Evolutionary conservation across 768 basidiomycete species (phyloP), one percentile per base, ranked within the genome.

Genomic region (Naganishia randhawae): DNA sequence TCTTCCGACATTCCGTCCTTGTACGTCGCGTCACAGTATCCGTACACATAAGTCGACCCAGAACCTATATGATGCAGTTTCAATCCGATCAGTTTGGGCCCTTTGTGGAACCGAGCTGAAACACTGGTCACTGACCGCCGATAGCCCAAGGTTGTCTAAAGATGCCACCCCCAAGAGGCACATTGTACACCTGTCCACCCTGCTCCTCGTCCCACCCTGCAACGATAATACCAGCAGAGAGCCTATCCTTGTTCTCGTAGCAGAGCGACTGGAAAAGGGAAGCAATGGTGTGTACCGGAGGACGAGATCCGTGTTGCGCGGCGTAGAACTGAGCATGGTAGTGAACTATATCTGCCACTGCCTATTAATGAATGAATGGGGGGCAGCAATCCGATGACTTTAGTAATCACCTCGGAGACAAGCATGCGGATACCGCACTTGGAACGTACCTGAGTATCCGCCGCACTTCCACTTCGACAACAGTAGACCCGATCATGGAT

Each of bases 131-230:
- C 86, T 48, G 75, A 90, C 92, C 93, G 80, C 94, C 96, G 71
- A 99, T 98, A 54, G 95, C 92, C 96, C 96, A 99, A 8, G 95
- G 94, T 73, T 95, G 94, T 69, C 90, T 87, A 86, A 99, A 98
- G 52, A 95, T 82, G 31, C 96, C 96, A 63, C 96, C 96, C 27
- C 96, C 96, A 16, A 99, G 84, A 17, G 96, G 95, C 70, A 99
- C 91, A 79, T 94, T 97, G 82, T 93, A 98, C 29, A 98, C 94
- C 69, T 89, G 90, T 1, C 94, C 90, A 19, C 96, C 95, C 41
- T 80, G 82, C 71, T 92, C 88, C 75, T 87, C 88, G 81, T 99
- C 96, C 94, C 95, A 99, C 0, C 96, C 96, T 13, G 90, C 96
- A 25, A 97, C 92, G 75, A 99, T 98, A 79, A 99, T 97, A 25